These are phyloP conservation scores for Grosmannia clavigera DNA, from an alignment of 2,329 filamentous ascomycete species.

Conservation along the genomic window DNA sequence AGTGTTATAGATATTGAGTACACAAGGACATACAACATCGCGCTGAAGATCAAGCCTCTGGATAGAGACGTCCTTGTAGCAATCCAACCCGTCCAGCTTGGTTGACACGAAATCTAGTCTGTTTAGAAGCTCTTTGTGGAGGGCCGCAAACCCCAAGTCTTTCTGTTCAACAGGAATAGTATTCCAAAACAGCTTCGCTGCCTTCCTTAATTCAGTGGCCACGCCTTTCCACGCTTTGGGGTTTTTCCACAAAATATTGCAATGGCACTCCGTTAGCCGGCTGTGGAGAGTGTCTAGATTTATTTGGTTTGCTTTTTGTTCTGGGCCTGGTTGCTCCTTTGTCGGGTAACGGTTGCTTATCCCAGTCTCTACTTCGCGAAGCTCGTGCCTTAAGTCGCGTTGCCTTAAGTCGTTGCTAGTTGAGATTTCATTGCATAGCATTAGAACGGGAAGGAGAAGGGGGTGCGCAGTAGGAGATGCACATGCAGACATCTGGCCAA, in stretches of 20 bases:
- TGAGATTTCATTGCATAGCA: constrained; percentile 17
- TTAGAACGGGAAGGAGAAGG: constrained; percentile 20
- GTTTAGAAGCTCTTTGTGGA: not conserved
- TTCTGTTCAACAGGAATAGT: not conserved
- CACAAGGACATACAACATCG: constrained; percentile 17
- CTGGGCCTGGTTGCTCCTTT: not conserved
- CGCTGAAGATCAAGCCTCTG: constrained; percentile 21
- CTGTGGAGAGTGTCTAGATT: constrained; percentile 19
- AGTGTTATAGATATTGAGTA: not conserved
- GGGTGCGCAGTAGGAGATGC: constrained; percentile 18
- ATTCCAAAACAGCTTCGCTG: not conserved
- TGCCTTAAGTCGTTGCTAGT: constrained; percentile 18
- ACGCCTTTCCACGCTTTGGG: constrained; percentile 17
- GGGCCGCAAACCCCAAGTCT: not conserved
- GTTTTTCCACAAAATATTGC: constrained; percentile 20
- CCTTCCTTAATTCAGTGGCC: not conserved
- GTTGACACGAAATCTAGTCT: constrained; percentile 17
- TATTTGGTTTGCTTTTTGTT: constrained; percentile 3
- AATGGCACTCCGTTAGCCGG: constrained; percentile 19
- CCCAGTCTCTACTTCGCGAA: constrained; percentile 18
- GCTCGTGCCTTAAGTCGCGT: constrained; percentile 15
- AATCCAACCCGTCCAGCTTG: constrained; percentile 23
- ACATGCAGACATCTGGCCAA: constrained; percentile 17
- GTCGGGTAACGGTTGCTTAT: constrained; percentile 16
- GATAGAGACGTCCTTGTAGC: constrained; percentile 17